Evolutionary conservation across 768 basidiomycete species (phyloP).

Genomic region (Astraeus odoratus): DNA sequence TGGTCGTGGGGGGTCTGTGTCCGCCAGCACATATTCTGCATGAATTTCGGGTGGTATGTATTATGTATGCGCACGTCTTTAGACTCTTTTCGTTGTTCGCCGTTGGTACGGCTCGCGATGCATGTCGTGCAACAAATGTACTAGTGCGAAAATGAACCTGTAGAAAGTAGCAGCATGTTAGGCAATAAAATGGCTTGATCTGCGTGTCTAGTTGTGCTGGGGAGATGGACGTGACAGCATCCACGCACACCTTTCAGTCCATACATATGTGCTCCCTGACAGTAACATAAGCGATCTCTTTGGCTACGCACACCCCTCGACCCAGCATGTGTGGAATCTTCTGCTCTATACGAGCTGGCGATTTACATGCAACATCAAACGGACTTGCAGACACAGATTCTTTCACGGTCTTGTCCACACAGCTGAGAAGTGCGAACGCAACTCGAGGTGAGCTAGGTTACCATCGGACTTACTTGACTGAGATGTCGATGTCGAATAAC

Average conservation of each 20-base stretch:
- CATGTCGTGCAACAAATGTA: no score
- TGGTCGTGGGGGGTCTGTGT: slow-evolving; percentile 92
- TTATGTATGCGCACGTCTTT: slow-evolving; percentile 5
- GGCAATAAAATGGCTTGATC: no score
- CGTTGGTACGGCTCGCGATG: neutral
- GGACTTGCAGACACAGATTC: slow-evolving; percentile 4
- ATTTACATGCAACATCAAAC: neutral
- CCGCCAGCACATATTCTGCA: slow-evolving; percentile 78
- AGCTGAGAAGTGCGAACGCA: slow-evolving; percentile 44
- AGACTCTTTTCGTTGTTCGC: slow-evolving; percentile 9
- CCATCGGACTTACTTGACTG: neutral
- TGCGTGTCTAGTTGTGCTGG: no score
- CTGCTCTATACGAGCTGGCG: slow-evolving; percentile 32
- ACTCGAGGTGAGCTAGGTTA: slow-evolving; percentile 42
- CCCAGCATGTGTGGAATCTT: slow-evolving; percentile 66
- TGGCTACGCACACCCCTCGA: neutral
- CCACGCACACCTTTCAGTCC: no score
- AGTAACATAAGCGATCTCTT: neutral
- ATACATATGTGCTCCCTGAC: no score
- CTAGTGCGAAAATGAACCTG: no score
- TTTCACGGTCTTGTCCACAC: slow-evolving; percentile 20
- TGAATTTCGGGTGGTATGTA: slow-evolving; percentile 25
- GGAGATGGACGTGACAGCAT: no score
- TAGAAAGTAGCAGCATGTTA: no score
- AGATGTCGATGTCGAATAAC: slow-evolving; percentile 1